Percentiles rank a stretch among this genome's conserved stretches.
Evolutionary conservation across 768 basidiomycete species (phyloP).

Genomic region (Auricularia sp.): DNA sequence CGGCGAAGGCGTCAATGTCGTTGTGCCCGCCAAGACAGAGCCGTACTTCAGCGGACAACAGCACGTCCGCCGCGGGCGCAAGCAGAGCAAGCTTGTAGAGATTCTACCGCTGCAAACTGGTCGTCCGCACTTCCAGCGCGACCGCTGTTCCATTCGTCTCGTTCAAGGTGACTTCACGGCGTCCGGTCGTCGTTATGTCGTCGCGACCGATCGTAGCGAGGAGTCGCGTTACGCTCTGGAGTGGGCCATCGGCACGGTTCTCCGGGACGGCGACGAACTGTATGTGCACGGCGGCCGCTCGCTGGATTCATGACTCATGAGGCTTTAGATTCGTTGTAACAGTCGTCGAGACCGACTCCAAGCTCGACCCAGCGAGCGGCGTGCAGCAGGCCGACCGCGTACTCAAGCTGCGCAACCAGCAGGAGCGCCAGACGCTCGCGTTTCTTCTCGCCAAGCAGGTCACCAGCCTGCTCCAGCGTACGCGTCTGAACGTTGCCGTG

Average conservation of each 20-base stretch:
- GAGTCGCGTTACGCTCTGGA: conserved; percentile 93
- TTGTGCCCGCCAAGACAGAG: conserved; percentile 55
- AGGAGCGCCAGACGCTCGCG: conserved; percentile 82
- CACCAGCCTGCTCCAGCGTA: conserved; percentile 82
- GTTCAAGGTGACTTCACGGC: conserved; percentile 55
- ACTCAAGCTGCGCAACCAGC: conserved; percentile 75
- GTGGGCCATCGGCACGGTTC: conserved; percentile 95
- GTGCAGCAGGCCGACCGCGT: conserved; percentile 59
- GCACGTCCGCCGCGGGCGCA: conserved; percentile 19
- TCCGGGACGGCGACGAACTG: conserved; percentile 91
- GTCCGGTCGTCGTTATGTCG: conserved; percentile 61
- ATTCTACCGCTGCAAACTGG: conserved; percentile 55
- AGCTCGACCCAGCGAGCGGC: conserved; percentile 45
- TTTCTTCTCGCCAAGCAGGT: conserved; percentile 86
- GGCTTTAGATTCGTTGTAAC: conserved; percentile 62
- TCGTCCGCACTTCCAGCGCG: conserved; percentile 79
- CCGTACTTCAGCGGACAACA: conserved; percentile 58
- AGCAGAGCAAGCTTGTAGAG: conserved; percentile 21
- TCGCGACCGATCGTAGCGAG: conserved; percentile 91
- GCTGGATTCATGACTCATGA: not conserved
- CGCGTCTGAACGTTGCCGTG: conserved; percentile 74
- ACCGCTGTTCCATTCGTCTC: conserved; percentile 83
- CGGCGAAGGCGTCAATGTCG: conserved; percentile 86
- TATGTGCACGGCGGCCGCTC: conserved; percentile 17
- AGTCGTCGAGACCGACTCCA: conserved; percentile 85